Conservation (phyloP, 2,329 filamentous ascomycete genomes). For the Coniochaeta sp. region DNA sequence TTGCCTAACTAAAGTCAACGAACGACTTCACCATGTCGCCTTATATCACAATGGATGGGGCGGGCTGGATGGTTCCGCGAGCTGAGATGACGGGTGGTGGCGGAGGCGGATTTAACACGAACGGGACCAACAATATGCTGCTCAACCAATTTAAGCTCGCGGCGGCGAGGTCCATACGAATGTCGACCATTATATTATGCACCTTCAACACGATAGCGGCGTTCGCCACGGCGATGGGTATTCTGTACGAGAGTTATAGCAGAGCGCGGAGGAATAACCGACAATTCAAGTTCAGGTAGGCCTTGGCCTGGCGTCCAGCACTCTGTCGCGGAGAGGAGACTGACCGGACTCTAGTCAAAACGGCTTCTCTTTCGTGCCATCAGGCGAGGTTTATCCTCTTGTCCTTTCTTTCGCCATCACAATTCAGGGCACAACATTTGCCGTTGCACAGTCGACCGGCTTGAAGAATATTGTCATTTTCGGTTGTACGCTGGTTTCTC, state of each 20-base stretch:
- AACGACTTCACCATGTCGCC: conserved; percentile 16
- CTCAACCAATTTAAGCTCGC: conserved; percentile 46
- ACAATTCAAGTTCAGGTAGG: conserved; percentile 35
- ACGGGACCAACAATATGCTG: conserved; percentile 19
- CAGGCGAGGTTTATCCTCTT: conserved; percentile 47
- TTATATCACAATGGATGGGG: conserved; percentile 14
- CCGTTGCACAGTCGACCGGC: conserved; percentile 48
- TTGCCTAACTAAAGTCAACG: conserved; percentile 18
- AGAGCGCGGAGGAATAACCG: conserved; percentile 32
- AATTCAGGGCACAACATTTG: conserved; percentile 51
- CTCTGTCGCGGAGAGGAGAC: background rate
- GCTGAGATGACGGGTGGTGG: conserved; percentile 12
- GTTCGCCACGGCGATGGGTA: conserved; percentile 47
- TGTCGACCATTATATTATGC: conserved; percentile 54
- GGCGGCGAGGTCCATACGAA: conserved; percentile 50
- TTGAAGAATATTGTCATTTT: conserved; percentile 41
- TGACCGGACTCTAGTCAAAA: conserved; percentile 21
- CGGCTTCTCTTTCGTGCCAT: conserved; percentile 35
- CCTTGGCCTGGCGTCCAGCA: background rate
- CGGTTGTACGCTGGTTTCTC: conserved; percentile 47
- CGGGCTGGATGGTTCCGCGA: conserved; percentile 23
- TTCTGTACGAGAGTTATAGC: conserved; percentile 49
- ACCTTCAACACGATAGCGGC: conserved; percentile 54
- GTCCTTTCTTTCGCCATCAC: conserved; percentile 50
- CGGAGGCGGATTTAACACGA: background rate